Conservation (phyloP, 352 stramenopile genomes). For the Globisporangium cederbergense region DNA sequence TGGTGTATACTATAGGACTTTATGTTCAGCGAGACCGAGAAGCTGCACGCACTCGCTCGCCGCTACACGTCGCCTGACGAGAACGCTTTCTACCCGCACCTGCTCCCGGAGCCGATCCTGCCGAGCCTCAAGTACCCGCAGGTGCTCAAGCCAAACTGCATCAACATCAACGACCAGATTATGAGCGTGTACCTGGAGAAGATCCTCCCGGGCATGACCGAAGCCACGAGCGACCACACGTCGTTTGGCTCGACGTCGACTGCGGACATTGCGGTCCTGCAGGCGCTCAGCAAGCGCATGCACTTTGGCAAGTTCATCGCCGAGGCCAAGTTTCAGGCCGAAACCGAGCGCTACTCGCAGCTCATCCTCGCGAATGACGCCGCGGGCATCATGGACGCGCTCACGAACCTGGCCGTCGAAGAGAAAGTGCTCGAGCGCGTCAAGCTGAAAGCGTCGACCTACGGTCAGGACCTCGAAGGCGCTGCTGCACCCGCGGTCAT, state of each 20-base stretch:
- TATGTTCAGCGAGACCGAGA: conserved; percentile 97
- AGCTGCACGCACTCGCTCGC: conserved; percentile 90
- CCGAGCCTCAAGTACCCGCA: conserved; percentile 91
- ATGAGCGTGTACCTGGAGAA: conserved; percentile 96
- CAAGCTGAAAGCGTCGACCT: conserved; percentile 95
- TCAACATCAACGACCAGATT: conserved; percentile 98
- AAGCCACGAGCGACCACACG: conserved; percentile 85
- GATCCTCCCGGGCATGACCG: conserved; percentile 91
- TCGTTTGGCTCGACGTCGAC: conserved; percentile 81
- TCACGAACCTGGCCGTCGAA: conserved; percentile 95
- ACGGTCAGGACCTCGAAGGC: conserved; percentile 86
- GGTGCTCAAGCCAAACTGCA: conserved; percentile 91
- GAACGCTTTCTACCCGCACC: conserved; percentile 96
- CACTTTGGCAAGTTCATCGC: conserved; percentile 99
- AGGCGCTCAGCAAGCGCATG: conserved; percentile 96
- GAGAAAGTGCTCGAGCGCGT: conserved; percentile 91
- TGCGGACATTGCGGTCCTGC: conserved; percentile 91
- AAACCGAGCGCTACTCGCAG: conserved; percentile 89
- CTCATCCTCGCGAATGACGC: conserved; percentile 93
- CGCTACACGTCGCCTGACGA: conserved; percentile 99
- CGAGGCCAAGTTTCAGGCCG: conserved; percentile 94
- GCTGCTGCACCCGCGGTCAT: conserved; percentile 26
- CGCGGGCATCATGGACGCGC: conserved; percentile 93
- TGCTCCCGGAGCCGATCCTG: conserved; percentile 90
- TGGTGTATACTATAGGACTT: conserved; percentile 80